Base-by-base conservation (phyloP, 345 rosid genomes). In the Eucalyptus curtisii region DNA sequence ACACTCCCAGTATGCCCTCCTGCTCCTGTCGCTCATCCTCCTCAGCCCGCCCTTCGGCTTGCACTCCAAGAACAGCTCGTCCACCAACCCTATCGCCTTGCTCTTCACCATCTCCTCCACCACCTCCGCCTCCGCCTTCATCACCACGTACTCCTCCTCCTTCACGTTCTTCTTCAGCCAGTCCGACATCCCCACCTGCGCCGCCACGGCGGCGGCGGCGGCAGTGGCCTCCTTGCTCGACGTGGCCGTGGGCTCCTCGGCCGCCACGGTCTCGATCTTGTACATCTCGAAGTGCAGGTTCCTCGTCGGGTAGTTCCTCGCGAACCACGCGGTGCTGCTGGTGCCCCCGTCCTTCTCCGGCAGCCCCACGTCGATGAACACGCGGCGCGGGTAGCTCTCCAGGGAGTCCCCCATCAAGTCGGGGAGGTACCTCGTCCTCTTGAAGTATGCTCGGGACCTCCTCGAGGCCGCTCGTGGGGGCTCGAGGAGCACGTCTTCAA, bases 61-160 rank as follows among this genome's bases (percentile, higher is more conserved):
- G 92, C 97, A 96, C 71, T 95, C 99, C 96, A 96, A 91, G 95
- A 94, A 96, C 71, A 95, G 94, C 92, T 96, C 99, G 87, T 96
- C 98, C 49, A 96, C 96, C 88, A 96, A 87, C 85, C 91, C 90
- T 24, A 93, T 92, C 25, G 95, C 92, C 88, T 90, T 92, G 89
- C 92, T 95, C 90, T 89, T 95, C 95, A 95, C 90, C 93, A 95
- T 92, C 88, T 95, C 98, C 85, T 95, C 97, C 87, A 96, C 97
- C 27, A 92, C 92, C 87, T 96, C 97, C 2, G 96, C 96, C 87
- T 96, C 95, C 16, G 98, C 97, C 89, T 96, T 96, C 97, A 94
- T 94, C 94, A 97, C 98, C 88, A 95, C 96, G 71, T 92, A 96
- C 87, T 97, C 96, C 8, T 91, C 95, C 44, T 93, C 94, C 89